Conservation (phyloP, 2,329 filamentous ascomycete species). For the Bipolaris zeicola region DNA sequence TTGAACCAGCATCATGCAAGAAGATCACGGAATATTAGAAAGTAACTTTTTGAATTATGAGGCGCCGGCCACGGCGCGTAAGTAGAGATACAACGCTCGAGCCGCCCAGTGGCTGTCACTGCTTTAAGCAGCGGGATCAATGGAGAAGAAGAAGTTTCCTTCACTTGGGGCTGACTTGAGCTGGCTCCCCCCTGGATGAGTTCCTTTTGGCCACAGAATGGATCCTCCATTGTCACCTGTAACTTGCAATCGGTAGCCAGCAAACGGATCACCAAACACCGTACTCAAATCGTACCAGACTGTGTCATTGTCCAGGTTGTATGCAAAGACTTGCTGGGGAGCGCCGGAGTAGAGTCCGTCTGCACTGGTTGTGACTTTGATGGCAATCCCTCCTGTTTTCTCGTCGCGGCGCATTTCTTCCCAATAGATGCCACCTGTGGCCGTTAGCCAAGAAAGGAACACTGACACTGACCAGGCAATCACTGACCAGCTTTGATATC, state of each 20-base stretch:
- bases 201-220: constrained; percentile 33
- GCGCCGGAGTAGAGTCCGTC: constrained; percentile 28
- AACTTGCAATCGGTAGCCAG: constrained; percentile 29
- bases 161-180: constrained; percentile 24
- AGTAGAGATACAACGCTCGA: not conserved
- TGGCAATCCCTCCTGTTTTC: constrained; percentile 31
- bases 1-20: not conserved
- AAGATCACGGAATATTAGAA: not conserved
- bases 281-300: constrained; percentile 37
- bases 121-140: not conserved
- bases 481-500: constrained; percentile 22
- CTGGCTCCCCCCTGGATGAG: constrained; percentile 31
- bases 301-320: constrained; percentile 28
- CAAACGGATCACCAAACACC: constrained; percentile 37
- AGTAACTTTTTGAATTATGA: not conserved
- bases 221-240: constrained; percentile 22
- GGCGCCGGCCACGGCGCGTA: not conserved
- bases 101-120: not conserved
- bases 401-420: constrained; percentile 29
- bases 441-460: not conserved
- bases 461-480: not conserved
- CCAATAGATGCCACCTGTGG: constrained; percentile 21
- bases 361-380: constrained; percentile 33
- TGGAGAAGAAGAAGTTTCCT: constrained; percentile 33
- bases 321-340: constrained; percentile 32